Evolutionary conservation across 805 yeast genomes (phyloP).

Genomic region (Metschnikowia picachoensis): DNA sequence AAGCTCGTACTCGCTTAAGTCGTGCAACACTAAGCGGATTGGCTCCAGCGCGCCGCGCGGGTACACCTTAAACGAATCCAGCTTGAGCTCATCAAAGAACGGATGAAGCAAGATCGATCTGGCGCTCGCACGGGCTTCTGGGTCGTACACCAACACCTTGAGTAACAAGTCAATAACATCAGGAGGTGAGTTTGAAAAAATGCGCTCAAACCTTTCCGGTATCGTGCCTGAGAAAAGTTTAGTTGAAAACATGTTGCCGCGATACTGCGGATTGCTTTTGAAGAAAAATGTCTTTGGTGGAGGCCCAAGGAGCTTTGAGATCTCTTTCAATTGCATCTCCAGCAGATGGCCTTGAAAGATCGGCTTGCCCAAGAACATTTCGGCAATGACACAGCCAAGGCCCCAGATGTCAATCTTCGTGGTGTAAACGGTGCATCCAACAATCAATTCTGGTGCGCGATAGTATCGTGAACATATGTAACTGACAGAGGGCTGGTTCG

Average conservation of each 20-base stretch:
- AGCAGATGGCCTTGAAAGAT: slow-evolving; percentile 95
- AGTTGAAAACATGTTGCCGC: slow-evolving; percentile 69
- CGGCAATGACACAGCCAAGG: slow-evolving; percentile 93
- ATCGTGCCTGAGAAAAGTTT: slow-evolving; percentile 56
- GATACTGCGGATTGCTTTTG: slow-evolving; percentile 69
- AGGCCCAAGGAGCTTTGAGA: slow-evolving; percentile 85
- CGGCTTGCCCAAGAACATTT: slow-evolving; percentile 86
- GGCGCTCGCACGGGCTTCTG: slow-evolving; percentile 77
- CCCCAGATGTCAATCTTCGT: slow-evolving; percentile 98
- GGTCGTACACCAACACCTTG: slow-evolving; percentile 84
- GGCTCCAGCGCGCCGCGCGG: slow-evolving; percentile 50
- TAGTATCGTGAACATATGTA: slow-evolving; percentile 95
- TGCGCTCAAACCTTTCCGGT: slow-evolving; percentile 44
- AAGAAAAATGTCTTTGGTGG: slow-evolving; percentile 68
- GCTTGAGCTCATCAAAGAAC: slow-evolving; percentile 83
- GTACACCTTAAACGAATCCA: slow-evolving; percentile 44
- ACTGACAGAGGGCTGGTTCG: slow-evolving; percentile 82
- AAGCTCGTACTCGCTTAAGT: slow-evolving; percentile 67
- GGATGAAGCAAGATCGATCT: slow-evolving; percentile 81
- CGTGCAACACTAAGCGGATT: slow-evolving; percentile 49
- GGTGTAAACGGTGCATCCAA: slow-evolving; percentile 84
- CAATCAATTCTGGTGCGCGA: slow-evolving; percentile 92
- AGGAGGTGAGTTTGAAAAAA: slow-evolving; percentile 66
- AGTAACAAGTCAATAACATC: slow-evolving; percentile 83
- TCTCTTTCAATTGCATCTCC: slow-evolving; percentile 81